phyloP scores from a whole-genome alignment of 2,329 filamentous ascomycete species.

The Aspergillus puulaauensis region DNA sequence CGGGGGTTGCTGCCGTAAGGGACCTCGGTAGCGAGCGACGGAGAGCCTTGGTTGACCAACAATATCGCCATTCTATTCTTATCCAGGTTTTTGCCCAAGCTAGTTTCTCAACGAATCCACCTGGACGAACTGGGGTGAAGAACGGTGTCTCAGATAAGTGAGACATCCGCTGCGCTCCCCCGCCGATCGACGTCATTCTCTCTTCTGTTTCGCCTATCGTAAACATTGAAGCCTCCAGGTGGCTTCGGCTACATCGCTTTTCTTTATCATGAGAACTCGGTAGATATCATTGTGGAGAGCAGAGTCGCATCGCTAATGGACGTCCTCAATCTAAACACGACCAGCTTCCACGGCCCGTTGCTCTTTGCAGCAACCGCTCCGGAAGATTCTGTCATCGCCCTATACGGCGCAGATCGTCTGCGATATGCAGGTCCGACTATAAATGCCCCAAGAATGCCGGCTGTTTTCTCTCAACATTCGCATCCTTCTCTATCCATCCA shows the following conservation, averaged over 20 bases:
- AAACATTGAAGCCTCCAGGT: background rate
- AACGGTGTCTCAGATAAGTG: constrained; percentile 4
- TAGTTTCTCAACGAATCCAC: background rate
- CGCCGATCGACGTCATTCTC: constrained; percentile 2
- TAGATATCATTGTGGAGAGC: background rate
- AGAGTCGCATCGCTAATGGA: background rate
- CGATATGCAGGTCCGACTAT: background rate
- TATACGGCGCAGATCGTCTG: constrained; percentile 18
- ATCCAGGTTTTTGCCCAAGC: background rate
- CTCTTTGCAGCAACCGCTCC: background rate
- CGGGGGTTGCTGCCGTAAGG: background rate
- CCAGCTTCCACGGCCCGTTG: background rate
- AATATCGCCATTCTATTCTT: background rate
- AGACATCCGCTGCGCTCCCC: constrained; percentile 2
- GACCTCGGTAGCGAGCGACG: background rate
- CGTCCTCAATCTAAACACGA: background rate
- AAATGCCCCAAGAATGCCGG: background rate
- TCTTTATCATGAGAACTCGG: background rate
- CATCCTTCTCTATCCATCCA: background rate
- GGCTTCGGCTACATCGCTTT: background rate
- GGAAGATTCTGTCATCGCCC: background rate
- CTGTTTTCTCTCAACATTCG: background rate
- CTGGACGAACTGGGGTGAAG: background rate
- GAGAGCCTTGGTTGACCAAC: background rate
- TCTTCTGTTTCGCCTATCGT: background rate